Evolutionary conservation across 2,329 filamentous ascomycete species (phyloP), one percentile per base, ranked within the genome.

Genomic region (Berkeleyomyces rouxiae): DNA sequence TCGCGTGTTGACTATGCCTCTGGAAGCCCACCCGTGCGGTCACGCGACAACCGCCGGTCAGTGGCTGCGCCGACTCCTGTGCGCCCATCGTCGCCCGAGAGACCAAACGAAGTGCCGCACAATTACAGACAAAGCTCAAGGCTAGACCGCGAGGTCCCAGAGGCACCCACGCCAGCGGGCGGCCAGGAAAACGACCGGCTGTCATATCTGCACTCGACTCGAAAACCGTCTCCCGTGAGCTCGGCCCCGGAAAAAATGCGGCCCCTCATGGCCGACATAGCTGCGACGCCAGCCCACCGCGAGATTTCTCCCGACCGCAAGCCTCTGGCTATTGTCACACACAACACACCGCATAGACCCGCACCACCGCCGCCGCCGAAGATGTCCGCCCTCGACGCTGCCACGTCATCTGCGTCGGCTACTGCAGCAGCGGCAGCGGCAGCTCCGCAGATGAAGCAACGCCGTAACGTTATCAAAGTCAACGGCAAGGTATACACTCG

Each of bases 311-410:
- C 82, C 0, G 81, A 82, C 51, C 74, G 82, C 66, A 82, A 79
- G 63, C 79, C 79, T 2, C 71, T 86, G 37, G 74, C 78, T 9
- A 70, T 75, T 1, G 75, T 83, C 63, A 80, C 74, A 67, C 77
- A 79, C 63, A 85, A 84, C 67, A 96, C 90, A 3, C 90, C 90
- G 9, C 87, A 83, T 69, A 79, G 90, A 67, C 81, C 87, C 31
- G 89, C 89, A 1, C 86, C 86, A 0, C 86, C 83, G 0, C 92
- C 92, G 2, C 90, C 90, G 6, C 92, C 93, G 0, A 97, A 96
- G 73, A 97, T 97, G 92, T 93, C 88, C 1, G 87, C 96, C 6
- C 76, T 96, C n/a, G 90, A 97, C 67, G 86, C 91, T 2, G 92
- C 90, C 1, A 96, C 92, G 1, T 83, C 89, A 2, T 81, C 83